Conservation (phyloP, 805 yeast genomes). For the Ogataea pilisensis region DNA sequence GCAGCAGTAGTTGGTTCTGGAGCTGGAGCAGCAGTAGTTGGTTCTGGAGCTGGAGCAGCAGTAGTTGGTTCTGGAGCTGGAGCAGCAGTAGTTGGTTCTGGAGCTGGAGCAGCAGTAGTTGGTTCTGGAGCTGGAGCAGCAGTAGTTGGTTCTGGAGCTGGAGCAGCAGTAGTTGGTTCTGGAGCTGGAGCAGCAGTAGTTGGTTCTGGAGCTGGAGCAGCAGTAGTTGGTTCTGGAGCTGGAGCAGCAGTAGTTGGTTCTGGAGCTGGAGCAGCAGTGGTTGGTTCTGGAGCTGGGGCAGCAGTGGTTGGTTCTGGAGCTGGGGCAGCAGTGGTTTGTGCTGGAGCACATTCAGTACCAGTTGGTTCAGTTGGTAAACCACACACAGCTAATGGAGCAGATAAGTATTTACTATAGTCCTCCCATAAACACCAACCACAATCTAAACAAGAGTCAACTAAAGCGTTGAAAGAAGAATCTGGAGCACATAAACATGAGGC, state of each 20-base stretch:
- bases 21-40: slow-evolving; percentile 4
- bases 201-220: slow-evolving; percentile 16
- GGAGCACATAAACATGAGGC: slow-evolving; percentile 29
- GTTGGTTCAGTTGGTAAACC: slow-evolving; percentile 31
- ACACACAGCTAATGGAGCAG: slow-evolving; percentile 30
- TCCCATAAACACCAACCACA: slow-evolving; percentile 39
- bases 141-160: slow-evolving; percentile 6
- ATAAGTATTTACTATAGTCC: slow-evolving; percentile 31
- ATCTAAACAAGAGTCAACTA: slow-evolving; percentile 29
- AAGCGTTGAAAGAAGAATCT: slow-evolving; percentile 23
- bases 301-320: slow-evolving; percentile 8
- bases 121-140: slow-evolving; percentile 7
- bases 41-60: slow-evolving; percentile 18
- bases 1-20: slow-evolving; percentile 5
- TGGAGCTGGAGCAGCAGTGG: slow-evolving; percentile 5
- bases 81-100: slow-evolving; percentile 17
- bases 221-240: slow-evolving; percentile 12
- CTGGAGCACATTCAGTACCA: slow-evolving; percentile 28
- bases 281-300: slow-evolving; percentile 8
- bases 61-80: slow-evolving; percentile 10
- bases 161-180: slow-evolving; percentile 32
- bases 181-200: slow-evolving; percentile 8
- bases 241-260: slow-evolving; percentile 3
- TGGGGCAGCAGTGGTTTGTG: slow-evolving; percentile 11
- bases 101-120: slow-evolving; percentile 8